Percentiles rank a stretch among this genome's conserved stretches.
Evolutionary conservation across 805 yeast genomes (phyloP).

Genomic region (Wickerhamomyces bovis): DNA sequence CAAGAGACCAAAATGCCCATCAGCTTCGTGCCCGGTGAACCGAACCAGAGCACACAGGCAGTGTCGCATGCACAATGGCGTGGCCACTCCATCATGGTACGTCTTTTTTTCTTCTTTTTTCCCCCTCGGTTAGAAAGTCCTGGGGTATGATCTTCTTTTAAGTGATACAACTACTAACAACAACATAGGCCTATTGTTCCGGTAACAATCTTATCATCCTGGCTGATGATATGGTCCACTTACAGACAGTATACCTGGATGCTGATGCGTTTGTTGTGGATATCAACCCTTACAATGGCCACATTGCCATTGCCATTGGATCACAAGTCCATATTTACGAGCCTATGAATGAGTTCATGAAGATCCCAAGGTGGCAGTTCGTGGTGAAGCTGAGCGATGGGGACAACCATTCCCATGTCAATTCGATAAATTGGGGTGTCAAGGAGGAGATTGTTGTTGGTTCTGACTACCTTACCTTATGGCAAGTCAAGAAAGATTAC

Average conservation of each 20-base stretch:
- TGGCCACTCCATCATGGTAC: conserved; percentile 45
- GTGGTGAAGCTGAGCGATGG: conserved; percentile 26
- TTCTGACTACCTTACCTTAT: conserved; percentile 47
- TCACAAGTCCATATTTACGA: conserved; percentile 41
- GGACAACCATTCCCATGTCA: conserved; percentile 29
- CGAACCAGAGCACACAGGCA: conserved; percentile 50
- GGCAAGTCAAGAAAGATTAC: conserved; percentile 41
- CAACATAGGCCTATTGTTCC: conserved; percentile 61
- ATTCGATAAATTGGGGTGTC: conserved; percentile 49
- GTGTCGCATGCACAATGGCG: conserved; percentile 63
- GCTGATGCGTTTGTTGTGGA: conserved; percentile 62
- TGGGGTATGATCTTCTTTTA: too few species aligned
- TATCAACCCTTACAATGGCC: conserved; percentile 56
- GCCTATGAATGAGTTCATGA: conserved; percentile 47
- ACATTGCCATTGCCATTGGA: conserved; percentile 48
- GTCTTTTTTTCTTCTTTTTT: conserved; percentile 5
- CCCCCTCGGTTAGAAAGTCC: too few species aligned
- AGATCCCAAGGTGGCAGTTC: conserved; percentile 39
- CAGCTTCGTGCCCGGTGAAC: conserved; percentile 81
- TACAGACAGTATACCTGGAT: conserved; percentile 75
- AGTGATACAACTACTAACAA: background rate
- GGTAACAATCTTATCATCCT: conserved; percentile 79
- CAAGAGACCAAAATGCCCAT: conserved; percentile 37
- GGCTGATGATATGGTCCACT: conserved; percentile 42
- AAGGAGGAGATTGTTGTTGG: conserved; percentile 57